These are phyloP conservation scores for Candida insectalens DNA, from an alignment of 805 yeast genomes.

Conservation along the genomic window DNA sequence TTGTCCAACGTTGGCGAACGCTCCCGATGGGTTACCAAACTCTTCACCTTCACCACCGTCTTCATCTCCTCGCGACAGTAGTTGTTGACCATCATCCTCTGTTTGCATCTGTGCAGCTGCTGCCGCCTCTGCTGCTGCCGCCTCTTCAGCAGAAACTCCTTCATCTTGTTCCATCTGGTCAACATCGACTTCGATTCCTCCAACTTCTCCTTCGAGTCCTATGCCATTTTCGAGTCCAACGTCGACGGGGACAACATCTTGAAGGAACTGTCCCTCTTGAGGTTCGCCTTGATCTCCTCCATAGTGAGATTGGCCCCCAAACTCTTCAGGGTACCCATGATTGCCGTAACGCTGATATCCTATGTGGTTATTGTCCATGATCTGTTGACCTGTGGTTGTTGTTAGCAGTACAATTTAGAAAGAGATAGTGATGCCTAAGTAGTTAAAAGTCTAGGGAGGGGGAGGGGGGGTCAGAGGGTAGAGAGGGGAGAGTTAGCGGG, in stretches of 20 bases:
- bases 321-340: not conserved
- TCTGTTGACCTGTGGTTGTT: too few relatives aligned
- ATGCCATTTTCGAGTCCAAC: not conserved
- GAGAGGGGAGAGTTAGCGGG: too few relatives aligned
- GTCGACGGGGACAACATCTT: not conserved
- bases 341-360: not conserved
- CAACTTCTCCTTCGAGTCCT: not conserved
- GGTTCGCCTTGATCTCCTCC: not conserved
- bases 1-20: slow-evolving; percentile 75
- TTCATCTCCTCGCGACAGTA: too few relatives aligned
- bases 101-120: not conserved
- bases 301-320: not conserved
- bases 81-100: not conserved
- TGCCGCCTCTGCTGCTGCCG: slow-evolving; percentile 1
- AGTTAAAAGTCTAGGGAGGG: too few relatives aligned
- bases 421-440: too few relatives aligned
- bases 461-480: not conserved
- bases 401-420: too few relatives aligned
- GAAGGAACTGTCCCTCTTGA: not conserved
- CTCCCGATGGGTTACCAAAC: slow-evolving; percentile 26
- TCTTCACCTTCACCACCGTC: slow-evolving; percentile 24
- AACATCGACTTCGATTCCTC: not conserved
- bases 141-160: not conserved
- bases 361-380: not conserved
- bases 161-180: too few relatives aligned